Evolutionary conservation across 148 eudicot species (phyloP).

Genomic region (Drosera capensis): DNA sequence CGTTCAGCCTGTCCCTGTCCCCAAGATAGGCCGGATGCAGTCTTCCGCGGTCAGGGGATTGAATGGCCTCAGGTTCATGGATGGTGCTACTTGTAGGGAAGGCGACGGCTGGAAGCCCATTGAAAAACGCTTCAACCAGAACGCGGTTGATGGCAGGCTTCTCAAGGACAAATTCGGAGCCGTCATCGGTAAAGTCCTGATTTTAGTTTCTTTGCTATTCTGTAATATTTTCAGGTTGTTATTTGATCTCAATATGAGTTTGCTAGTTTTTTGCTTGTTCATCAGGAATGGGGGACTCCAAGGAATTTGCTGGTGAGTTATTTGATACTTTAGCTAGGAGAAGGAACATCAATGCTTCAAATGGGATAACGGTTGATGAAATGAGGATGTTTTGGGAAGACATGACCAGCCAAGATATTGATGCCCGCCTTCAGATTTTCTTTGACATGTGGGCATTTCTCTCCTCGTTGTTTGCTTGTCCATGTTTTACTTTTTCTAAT

Average conservation of each 20-base stretch:
- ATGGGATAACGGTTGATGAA: conserved; percentile 55
- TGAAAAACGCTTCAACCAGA: conserved; percentile 44
- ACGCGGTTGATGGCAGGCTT: conserved; percentile 41
- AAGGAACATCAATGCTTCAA: conserved; percentile 26
- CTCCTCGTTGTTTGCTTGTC: background rate
- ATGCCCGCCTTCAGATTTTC: conserved; percentile 75
- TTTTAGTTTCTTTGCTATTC: background rate
- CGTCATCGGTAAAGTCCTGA: conserved; percentile 68
- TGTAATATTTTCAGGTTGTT: background rate
- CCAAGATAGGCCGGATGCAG: conserved; percentile 27
- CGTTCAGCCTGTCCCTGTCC: conserved; percentile 6
- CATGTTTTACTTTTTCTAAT: conserved; percentile 1
- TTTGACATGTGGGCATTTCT: conserved; percentile 54
- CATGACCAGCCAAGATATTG: conserved; percentile 66
- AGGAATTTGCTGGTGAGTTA: conserved; percentile 65
- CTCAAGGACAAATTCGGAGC: conserved; percentile 55
- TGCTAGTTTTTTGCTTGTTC: background rate
- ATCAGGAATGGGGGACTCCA: conserved; percentile 66
- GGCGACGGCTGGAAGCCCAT: conserved; percentile 61
- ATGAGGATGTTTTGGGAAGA: conserved; percentile 83
- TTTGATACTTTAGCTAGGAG: conserved; percentile 77
- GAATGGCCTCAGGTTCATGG: conserved; percentile 56
- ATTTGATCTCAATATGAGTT: background rate
- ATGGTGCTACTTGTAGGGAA: conserved; percentile 59
- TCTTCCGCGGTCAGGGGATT: conserved; percentile 60